Base-by-base conservation (phyloP, 371 early-diverging fungal genomes). In the Dinochytrium kinnereticum region DNA sequence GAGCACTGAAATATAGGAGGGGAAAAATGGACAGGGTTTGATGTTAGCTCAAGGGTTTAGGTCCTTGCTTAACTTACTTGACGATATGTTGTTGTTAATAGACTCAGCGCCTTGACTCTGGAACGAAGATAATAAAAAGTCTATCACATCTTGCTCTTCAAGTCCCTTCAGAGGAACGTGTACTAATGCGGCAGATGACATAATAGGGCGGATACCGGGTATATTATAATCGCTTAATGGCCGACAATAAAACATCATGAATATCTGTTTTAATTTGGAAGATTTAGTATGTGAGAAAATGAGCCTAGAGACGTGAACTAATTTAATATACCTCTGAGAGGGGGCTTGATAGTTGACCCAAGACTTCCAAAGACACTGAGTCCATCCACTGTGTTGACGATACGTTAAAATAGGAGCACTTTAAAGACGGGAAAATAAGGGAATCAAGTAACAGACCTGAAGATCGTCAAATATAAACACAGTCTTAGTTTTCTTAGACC, bases 361-460 rank as follows among this genome's bases (percentile, higher is more conserved):
- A 24, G 24, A 53, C 24, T n/a, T 66, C 66, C 15, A 66, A 10
- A 39, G 66, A 66, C 2, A 40, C 17, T 15, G 37, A 38, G 30
- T 66, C 66, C 2, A 40, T 26, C 66, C 66, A 66, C 55, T 53
- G n/a, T n/a, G n/a, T n/a, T n/a, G n/a, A n/a, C n/a, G n/a, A n/a
- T n/a, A n/a, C n/a, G n/a, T n/a, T n/a, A n/a, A n/a, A n/a, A n/a
- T n/a, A 13, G 13, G 49, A 44, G 49, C 10, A 44, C 13, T 44
- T 44, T 21, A 44, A 21, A 44, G 49, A 21, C 13, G 21, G 21
- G 49, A 21, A 13, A 53, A 5, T 53, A 13, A 5, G 55, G 10
- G 5, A 53, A 24, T n/a, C 55, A 53, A 53, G 10, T 53, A 21
- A 40, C 44, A 21, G 2, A 66, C 66, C 66, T 66, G 66, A 15